A percentile compares a stretch with the other conserved stretches of the same genome.
These are phyloP conservation scores for Kentomonas sorsogonicus DNA, from an alignment of 208 protist species.

Conservation along the genomic window DNA sequence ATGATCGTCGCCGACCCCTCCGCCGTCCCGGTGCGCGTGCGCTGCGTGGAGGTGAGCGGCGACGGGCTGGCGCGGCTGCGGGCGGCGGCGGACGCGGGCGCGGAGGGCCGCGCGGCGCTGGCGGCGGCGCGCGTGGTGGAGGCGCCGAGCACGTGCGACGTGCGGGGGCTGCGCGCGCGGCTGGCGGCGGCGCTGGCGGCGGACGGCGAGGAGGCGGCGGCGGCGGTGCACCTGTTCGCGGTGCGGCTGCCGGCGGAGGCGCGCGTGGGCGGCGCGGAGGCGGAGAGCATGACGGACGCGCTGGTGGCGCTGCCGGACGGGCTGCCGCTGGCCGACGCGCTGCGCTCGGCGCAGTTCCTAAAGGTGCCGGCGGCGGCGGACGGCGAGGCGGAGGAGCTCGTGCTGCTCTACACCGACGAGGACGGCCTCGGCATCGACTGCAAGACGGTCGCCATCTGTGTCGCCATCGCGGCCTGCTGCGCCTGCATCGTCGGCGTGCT, in stretches of 20 bases:
- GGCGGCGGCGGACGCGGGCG: neutral
- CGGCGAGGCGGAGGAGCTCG: neutral
- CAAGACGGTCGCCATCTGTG: slow-evolving; percentile 9
- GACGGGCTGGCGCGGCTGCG: slow-evolving; percentile 8
- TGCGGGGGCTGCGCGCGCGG: too few relatives aligned
- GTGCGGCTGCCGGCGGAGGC: neutral
- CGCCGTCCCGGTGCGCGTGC: neutral
- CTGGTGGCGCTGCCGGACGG: slow-evolving; percentile 5
- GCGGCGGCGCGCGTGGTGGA: neutral
- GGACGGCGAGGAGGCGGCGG: neutral
- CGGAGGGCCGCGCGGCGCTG: neutral
- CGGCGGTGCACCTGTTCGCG: slow-evolving; percentile 8
- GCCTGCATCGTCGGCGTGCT: neutral
- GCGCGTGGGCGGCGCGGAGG: neutral
- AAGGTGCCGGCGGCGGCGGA: neutral
- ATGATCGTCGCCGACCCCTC: too few relatives aligned
- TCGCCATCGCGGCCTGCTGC: slow-evolving; percentile 11
- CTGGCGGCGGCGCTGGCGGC: neutral
- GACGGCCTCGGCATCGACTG: slow-evolving; percentile 5
- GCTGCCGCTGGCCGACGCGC: neutral
- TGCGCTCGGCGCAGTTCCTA: neutral
- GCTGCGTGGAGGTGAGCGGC: slow-evolving; percentile 10
- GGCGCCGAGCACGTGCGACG: neutral
- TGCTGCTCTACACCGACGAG: slow-evolving; percentile 13
- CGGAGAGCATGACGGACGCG: neutral